Evolutionary conservation across 2,329 filamentous ascomycete species (phyloP).

Genomic region (Leptographium lundbergii): DNA sequence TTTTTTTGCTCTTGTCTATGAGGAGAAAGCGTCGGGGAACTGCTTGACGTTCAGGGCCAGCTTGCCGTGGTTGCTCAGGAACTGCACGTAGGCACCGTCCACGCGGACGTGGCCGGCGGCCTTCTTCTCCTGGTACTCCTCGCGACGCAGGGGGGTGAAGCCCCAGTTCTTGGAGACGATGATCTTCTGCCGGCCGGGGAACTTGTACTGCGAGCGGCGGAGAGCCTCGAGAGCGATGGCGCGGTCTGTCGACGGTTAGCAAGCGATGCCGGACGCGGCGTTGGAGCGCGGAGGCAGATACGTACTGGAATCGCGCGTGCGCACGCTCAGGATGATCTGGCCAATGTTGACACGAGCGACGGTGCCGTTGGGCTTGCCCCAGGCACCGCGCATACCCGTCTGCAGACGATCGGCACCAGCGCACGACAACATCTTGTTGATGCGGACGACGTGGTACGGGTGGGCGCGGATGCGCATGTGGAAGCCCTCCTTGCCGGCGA

Average conservation of each 20-base stretch:
- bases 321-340: conserved; percentile 95
- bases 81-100: conserved; percentile 99
- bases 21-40: conserved; percentile 83
- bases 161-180: conserved; percentile 99
- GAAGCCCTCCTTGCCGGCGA: conserved; percentile 60
- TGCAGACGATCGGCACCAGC: conserved; percentile 99
- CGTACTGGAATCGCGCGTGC: conserved; percentile 86
- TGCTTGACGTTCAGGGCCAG: conserved; percentile 79
- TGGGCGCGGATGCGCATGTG: conserved; percentile 75
- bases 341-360: conserved; percentile 99
- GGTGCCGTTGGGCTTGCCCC: conserved; percentile 97
- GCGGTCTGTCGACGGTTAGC: conserved; percentile 46
- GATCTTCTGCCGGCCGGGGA: conserved; percentile 99
- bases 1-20: conserved; percentile 22
- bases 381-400: conserved; percentile 99
- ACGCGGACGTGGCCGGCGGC: conserved; percentile 86
- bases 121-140: conserved; percentile 96
- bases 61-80: conserved; percentile 86
- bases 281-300: background rate
- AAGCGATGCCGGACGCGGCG: background rate
- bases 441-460: conserved; percentile 99
- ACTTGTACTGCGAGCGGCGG: conserved; percentile 99
- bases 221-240: conserved; percentile 94
- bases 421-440: conserved; percentile 99
- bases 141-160: conserved; percentile 95